Base-by-base conservation (phyloP, 169 alveolate genomes). In the Eimeria maxima region DNA sequence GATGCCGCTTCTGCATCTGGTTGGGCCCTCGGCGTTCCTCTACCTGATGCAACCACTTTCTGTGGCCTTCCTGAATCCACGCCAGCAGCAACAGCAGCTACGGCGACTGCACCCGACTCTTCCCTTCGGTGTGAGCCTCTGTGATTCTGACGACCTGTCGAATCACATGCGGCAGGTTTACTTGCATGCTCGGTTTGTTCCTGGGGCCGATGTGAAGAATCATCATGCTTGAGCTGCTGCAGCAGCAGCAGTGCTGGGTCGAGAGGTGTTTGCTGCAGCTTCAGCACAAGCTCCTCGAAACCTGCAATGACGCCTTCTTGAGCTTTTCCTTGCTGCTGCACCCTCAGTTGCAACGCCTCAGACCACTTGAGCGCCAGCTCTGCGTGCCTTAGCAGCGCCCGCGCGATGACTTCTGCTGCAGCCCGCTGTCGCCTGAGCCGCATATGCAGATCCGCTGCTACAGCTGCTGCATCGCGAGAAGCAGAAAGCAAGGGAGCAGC, bases 381-480 rank as follows among this genome's bases (percentile, higher is more conserved):
- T 45, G 93, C 93, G n/a, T 86, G 93, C 60, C 78, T 27, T 45
- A 86, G 76, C 44, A 86, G 27, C 44, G 93, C 63, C 18, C 47
- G 38, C 50, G 63, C 50, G n/a, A 86, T 45, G 20, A 60, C 93
- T 4, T 60, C 60, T 29, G 93, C 93, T 33, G 93, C 93, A 4
- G 60, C 18, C 38, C 42, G 74, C 42, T 86, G 93, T 24, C 93
- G 73, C 14, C 60, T 29, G 27, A 86, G 93, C 16, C 93, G 93
- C 80, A 18, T 42, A 11, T 60, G 93, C 20, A 86, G 78, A 16
- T 86, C 93, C 7, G 93, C 93, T 27, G 93, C 93, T 2, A 86
- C 93, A 18, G 93, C 93, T 60, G 93, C 80, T 27, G 93, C 93
- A 86, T 55, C 93, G 14, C 93, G 93, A n/a, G 93, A 45, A 33